Base-by-base conservation (phyloP, 2,329 filamentous ascomycete genomes). In the Teratosphaeriaceae sp. region DNA sequence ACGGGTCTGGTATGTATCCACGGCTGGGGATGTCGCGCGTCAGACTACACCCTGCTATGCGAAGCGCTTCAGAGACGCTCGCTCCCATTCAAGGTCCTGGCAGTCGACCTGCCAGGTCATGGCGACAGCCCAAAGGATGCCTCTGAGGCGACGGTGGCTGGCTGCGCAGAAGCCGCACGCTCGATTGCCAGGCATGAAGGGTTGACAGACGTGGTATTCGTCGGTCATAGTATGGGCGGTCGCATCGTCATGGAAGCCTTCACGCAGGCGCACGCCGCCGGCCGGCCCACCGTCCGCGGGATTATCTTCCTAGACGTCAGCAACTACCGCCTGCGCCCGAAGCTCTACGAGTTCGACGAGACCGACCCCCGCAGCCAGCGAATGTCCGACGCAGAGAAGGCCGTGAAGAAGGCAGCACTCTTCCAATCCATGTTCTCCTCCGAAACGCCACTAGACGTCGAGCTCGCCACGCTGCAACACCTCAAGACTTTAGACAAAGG, bases 151-250 rank as follows among this genome's bases (percentile, higher is more conserved):
- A 38, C 34, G 16, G 40, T 48, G 8, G 2, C 21, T 3, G 22
- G 27, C 12, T 46, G 48, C 34, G 48, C 46, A 9, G n/a, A 26
- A 16, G 18, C 35, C 15, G 23, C 48, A 8, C 19, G 40, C 7
- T 30, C 3, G 15, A 8, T 46, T 7, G 31, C 33, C 12, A 13
- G 26, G 7, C 43, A 48, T 15, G 21, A 43, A 8, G 34, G 16
- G 3, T 16, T 48, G 7, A 20, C 31, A 8, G 18, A 48, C 2
- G 26, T 48, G 22, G 30, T 48, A 13, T 27, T 49, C 1, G 30
- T 31, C 6, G 46, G 49, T 11, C 49, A 49, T 39, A 48, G 42
- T 24, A 49, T 51, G 43, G 49, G 44, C 16, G 24, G 42, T 13
- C 19, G 47, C 3, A 31, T 49, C 29, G 23, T 41, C 13, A 5